Conservation (phyloP, 305 asterid species). For the Fraxinus angustifolia region DNA sequence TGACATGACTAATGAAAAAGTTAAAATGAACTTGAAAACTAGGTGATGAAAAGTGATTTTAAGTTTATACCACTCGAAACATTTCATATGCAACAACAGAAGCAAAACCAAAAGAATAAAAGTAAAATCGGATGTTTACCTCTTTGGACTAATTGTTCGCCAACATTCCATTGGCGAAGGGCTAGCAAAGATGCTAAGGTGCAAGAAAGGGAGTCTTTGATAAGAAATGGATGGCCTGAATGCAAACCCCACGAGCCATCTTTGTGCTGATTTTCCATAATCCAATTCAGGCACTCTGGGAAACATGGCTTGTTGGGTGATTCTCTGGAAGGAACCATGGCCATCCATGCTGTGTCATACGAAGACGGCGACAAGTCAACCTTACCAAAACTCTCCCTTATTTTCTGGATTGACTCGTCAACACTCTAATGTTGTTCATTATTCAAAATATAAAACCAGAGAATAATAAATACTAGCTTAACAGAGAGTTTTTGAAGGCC, state of each 20-base stretch:
- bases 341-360: constrained; percentile 52
- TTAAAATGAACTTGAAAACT: no score
- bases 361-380: constrained; percentile 33
- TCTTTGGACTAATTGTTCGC: constrained; percentile 14
- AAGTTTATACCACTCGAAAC: no score
- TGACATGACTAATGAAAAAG: no score
- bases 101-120: no score
- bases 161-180: constrained; percentile 35
- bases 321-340: constrained; percentile 39
- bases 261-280: constrained; percentile 32
- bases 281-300: constrained; percentile 43
- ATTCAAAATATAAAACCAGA: background rate
- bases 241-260: constrained; percentile 49
- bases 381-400: constrained; percentile 21
- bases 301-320: constrained; percentile 27
- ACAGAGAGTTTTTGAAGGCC: background rate
- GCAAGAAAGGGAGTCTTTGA: constrained; percentile 30
- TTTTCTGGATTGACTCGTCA: background rate
- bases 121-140: constrained; percentile 5
- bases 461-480: background rate
- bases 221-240: constrained; percentile 21
- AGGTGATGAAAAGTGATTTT: no score
- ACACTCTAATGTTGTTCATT: background rate
- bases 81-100: no score
- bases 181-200: constrained; percentile 43